These are phyloP conservation scores for Articulospora tetracladia DNA, from an alignment of 495 filamentous ascomycete species.

Conservation along the genomic window DNA sequence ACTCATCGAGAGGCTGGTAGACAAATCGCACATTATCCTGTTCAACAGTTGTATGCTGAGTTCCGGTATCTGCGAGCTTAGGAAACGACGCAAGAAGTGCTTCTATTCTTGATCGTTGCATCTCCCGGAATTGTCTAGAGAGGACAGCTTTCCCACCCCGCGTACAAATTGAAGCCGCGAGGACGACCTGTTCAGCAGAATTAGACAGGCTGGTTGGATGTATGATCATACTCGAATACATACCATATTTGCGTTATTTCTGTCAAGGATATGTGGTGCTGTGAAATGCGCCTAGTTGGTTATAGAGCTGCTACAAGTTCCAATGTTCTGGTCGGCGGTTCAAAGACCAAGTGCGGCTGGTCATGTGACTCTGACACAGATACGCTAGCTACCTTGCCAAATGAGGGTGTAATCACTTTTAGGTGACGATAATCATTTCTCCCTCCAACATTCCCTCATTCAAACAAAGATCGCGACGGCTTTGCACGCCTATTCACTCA, in stretches of 20 bases:
- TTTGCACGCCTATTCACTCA: no score
- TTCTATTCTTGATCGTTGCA: constrained; percentile 92
- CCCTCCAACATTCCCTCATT: no score
- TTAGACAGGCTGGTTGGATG: neutral
- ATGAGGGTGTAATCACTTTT: neutral
- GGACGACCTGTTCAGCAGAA: constrained; percentile 69
- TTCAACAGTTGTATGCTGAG: constrained; percentile 96
- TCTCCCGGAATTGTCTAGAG: constrained; percentile 94
- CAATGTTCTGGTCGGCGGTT: no score
- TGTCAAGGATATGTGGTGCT: neutral
- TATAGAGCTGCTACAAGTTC: no score
- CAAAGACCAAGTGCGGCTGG: neutral
- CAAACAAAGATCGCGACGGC: no score
- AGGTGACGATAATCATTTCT: no score
- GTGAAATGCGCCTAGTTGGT: no score
- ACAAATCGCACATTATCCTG: constrained; percentile 99
- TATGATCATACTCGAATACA: neutral
- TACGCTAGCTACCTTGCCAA: no score
- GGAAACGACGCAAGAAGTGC: constrained; percentile 94
- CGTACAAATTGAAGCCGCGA: constrained; percentile 98
- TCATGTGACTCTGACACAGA: neutral
- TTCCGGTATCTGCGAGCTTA: constrained; percentile 89
- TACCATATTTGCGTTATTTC: constrained; percentile 24
- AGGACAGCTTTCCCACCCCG: constrained; percentile 96
- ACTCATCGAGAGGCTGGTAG: constrained; percentile 96